Evolutionary conservation across 225 moss, liverwort and hornwort genomes (phyloP), one percentile per base, ranked within the genome.

Genomic region (Sphagnum tenellum): DNA sequence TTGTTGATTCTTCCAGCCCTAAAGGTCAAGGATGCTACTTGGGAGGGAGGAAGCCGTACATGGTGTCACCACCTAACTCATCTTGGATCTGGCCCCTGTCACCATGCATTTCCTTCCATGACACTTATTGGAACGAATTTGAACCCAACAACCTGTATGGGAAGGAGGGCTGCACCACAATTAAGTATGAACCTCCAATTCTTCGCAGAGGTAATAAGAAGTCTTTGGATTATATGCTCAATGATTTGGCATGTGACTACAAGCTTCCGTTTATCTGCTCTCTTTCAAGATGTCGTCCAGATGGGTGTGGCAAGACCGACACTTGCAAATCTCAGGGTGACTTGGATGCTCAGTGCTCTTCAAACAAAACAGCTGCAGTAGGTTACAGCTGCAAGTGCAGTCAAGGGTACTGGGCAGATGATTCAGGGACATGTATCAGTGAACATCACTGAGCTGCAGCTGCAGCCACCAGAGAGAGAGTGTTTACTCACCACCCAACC

Each of bases 131-230:
- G 84, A 84, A 84, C 45, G 50, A 67, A 9, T 72, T 73, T 3
- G 84, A 84, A 69, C 84, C 84, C 0, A 81, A 84, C 64, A 84
- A 84, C 60, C 3, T 71, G 66, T 74, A 73, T 13, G 84, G 84
- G 3, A 71, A 71, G 2, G 84, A 84, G 59, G 84, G 84, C 56
- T 84, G 84, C 48, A 71, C 78, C 1, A 84, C 84, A 0, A 3
- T 84, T 0, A 84, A 84, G 73, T 84, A 49, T 10, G 78, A 81
- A 67, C 75, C 78, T 0, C 7, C n/a, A 12, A 75, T 45, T 48
- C 78, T 80, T 69, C 66, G 66, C 2, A 2, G 7, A 0, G 45
- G 77, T 7, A 29, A 1, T 29, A 56, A 65, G 0, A 12, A 9
- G 1, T 77, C 75, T 75, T 67, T 81, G 2, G 73, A 73, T 1